phyloP scores from a whole-genome alignment of 129 eudicot genomes.

The Lactuca saligna region DNA sequence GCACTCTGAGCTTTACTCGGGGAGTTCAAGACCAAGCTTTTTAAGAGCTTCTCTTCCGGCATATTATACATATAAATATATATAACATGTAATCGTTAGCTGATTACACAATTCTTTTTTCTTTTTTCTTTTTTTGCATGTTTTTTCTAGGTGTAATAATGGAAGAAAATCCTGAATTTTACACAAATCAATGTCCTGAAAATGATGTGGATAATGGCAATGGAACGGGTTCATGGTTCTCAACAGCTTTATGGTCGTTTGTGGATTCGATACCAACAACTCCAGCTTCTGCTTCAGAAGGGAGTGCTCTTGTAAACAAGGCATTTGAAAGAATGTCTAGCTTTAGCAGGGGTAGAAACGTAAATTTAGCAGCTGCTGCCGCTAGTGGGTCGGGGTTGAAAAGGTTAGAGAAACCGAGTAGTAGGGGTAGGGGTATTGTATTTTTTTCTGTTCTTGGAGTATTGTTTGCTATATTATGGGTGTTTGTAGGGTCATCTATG shows the following conservation, averaged over 20 bases:
- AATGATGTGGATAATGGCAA: slow-evolving; percentile 10
- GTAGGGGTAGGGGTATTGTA: slow-evolving; percentile 37
- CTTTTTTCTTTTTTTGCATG: slow-evolving; percentile 3
- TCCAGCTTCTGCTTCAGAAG: slow-evolving; percentile 93
- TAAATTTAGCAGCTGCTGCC: slow-evolving; percentile 11
- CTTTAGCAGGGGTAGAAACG: slow-evolving; percentile 57
- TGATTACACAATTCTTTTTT: slow-evolving; percentile 39
- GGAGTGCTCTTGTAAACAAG: slow-evolving; percentile 54
- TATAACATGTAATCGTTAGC: slow-evolving; percentile 27
- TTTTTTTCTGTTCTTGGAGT: slow-evolving; percentile 62
- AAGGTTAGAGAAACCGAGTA: slow-evolving; percentile 32
- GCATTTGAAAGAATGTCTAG: slow-evolving; percentile 84
- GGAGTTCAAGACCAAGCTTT: slow-evolving; percentile 73
- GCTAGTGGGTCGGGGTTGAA: slow-evolving; percentile 13
- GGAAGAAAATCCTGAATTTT: slow-evolving; percentile 36
- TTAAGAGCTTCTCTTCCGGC: slow-evolving; percentile 39
- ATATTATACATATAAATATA: no score
- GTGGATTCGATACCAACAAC: slow-evolving; percentile 93
- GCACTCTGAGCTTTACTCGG: slow-evolving; percentile 69
- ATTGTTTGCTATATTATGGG: slow-evolving; percentile 63
- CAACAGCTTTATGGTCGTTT: slow-evolving; percentile 72
- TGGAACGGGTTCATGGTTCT: slow-evolving; percentile 52
- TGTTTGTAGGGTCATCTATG: slow-evolving; percentile 43
- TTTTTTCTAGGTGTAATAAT: slow-evolving; percentile 65
- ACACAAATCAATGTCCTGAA: slow-evolving; percentile 40